Percentiles rank a stretch among this genome's conserved stretches.
These are phyloP conservation scores for Ilex paraguariensis DNA, from an alignment of 305 asterid genomes.

Conservation along the genomic window DNA sequence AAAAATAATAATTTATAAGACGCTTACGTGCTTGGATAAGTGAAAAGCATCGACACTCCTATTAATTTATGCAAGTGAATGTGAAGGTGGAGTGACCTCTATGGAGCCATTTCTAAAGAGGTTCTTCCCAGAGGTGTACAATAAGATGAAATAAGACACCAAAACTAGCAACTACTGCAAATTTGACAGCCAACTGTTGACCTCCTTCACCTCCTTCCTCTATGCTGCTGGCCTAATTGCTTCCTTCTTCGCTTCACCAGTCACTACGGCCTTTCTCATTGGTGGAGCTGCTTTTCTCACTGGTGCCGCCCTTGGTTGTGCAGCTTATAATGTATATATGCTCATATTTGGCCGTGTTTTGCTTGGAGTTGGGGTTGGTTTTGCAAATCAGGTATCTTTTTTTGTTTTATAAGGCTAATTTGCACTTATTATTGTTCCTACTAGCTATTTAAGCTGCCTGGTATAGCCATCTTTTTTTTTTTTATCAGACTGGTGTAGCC, in stretches of 20 bases:
- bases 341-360: slow-evolving; percentile 51
- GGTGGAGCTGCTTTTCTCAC: slow-evolving; percentile 53
- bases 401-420: too few species aligned
- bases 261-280: slow-evolving; percentile 35
- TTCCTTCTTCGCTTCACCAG: slow-evolving; percentile 55
- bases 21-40: too few species aligned
- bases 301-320: slow-evolving; percentile 60
- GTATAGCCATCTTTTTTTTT: too few species aligned
- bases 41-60: too few species aligned
- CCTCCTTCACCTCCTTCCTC: slow-evolving; percentile 67
- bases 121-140: slow-evolving; percentile 51
- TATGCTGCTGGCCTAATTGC: slow-evolving; percentile 63
- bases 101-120: slow-evolving; percentile 65
- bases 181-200: slow-evolving; percentile 69
- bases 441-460: too few species aligned
- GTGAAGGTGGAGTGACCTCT: slow-evolving; percentile 74
- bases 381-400: slow-evolving; percentile 58
- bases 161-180: slow-evolving; percentile 62
- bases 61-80: neutral
- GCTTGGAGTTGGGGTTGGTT: slow-evolving; percentile 84
- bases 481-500: too few species aligned
- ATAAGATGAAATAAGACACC: slow-evolving; percentile 34
- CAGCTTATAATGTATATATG: slow-evolving; percentile 52
- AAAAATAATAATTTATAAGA: too few species aligned
- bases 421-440: too few species aligned